Percentiles rank a stretch among this genome's conserved stretches.
phyloP scores from a whole-genome alignment of 179 eudicot genomes.

The Beta lomatogona region DNA sequence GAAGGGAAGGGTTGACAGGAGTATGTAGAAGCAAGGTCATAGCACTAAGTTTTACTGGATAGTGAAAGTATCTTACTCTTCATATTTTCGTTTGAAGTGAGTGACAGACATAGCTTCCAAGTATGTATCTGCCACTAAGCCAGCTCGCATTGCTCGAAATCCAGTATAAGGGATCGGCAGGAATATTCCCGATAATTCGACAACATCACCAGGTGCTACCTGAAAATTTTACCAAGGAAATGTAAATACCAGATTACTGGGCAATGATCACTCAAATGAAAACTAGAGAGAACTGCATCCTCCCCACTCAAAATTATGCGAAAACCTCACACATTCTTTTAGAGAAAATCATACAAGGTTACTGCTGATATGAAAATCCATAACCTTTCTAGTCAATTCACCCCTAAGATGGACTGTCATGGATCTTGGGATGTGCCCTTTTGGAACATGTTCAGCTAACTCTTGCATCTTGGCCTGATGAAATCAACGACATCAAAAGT shows the following conservation, averaged over 20 bases:
- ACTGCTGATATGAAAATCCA: neutral
- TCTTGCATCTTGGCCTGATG: constrained; percentile 98
- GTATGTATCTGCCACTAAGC: constrained; percentile 97
- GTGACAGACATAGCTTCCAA: constrained; percentile 95
- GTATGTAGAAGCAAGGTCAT: neutral
- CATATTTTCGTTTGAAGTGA: constrained; percentile 97
- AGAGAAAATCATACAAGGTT: neutral
- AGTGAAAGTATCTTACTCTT: constrained; percentile 71
- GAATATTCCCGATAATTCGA: constrained; percentile 91
- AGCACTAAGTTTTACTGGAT: neutral
- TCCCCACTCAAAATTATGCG: neutral
- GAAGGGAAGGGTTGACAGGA: neutral
- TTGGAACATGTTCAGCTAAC: constrained; percentile 95
- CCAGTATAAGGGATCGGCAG: constrained; percentile 97
- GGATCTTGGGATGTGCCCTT: constrained; percentile 94
- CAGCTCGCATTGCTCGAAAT: constrained; percentile 97
- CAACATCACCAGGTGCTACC: constrained; percentile 97
- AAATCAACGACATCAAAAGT: constrained; percentile 25
- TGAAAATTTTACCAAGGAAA: constrained; percentile 29
- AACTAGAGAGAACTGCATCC: neutral
- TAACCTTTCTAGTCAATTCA: constrained; percentile 96
- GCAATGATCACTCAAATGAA: neutral
- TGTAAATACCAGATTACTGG: constrained; percentile 15
- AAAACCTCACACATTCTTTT: neutral
- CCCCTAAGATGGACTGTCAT: constrained; percentile 96